Evolutionary conservation across 139 green algal species (phyloP).

Genomic region (Tetraselmis striata): DNA sequence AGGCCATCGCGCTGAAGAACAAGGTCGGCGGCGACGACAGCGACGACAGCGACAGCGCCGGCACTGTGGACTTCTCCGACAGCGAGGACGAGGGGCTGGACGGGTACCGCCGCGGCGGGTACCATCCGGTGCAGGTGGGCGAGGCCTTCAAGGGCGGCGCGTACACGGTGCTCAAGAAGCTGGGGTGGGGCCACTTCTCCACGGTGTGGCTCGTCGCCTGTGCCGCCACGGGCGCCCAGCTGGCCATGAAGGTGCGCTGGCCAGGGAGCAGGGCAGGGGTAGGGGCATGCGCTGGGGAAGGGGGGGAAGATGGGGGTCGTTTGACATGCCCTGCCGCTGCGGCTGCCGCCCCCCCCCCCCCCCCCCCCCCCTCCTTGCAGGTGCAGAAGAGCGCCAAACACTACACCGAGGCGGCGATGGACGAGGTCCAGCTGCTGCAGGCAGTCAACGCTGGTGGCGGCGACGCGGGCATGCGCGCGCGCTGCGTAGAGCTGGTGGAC

Average conservation of each 20-base stretch:
- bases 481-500: constrained; percentile 78
- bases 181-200: constrained; percentile 98
- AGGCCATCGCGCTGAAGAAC: neutral
- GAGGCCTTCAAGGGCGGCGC: constrained; percentile 81
- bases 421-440: constrained; percentile 87
- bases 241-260: constrained; percentile 52
- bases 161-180: constrained; percentile 89
- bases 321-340: too few species aligned
- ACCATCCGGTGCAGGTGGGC: constrained; percentile 85
- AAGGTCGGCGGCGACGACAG: constrained; percentile 1
- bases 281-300: too few species aligned
- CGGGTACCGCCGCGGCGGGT: constrained; percentile 75
- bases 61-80: constrained; percentile 23
- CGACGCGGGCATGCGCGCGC: constrained; percentile 44
- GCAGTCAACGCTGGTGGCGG: constrained; percentile 19
- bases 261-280: too few species aligned
- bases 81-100: constrained; percentile 60
- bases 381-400: constrained; percentile 92
- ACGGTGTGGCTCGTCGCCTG: constrained; percentile 93
- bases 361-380: too few species aligned
- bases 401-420: constrained; percentile 94
- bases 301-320: too few species aligned
- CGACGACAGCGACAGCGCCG: neutral
- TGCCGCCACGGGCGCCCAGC: constrained; percentile 26
- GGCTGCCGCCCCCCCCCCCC: too few species aligned